Evolutionary conservation across 108 stramenopile species (phyloP), one percentile per base, ranked within the genome.

Genomic region (Nitzschia sp.): DNA sequence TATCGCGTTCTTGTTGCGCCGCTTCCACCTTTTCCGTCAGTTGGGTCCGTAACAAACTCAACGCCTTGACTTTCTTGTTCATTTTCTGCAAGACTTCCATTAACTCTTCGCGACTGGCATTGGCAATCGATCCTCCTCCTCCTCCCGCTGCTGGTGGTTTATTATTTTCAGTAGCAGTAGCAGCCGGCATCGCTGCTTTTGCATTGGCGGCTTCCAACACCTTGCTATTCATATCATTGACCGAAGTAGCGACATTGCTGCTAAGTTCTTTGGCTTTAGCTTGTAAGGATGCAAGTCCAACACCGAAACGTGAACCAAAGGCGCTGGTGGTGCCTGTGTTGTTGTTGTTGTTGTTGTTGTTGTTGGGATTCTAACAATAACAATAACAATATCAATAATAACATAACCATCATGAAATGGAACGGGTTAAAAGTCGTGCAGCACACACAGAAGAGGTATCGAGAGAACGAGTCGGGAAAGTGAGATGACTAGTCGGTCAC

Each of bases 51-150:
- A 78, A 47, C 1, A 55, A 61, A 32, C 78, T 66, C 13, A 90
- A 45, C 6, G 89, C 87, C 68, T 91, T 94, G 73, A 94, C 81
- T 46, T 87, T 79, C 63, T 88, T 82, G 76, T 88, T 90, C 87
- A 91, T 88, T 50, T 91, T 91, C 58, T 78, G 79, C 47, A 94
- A 79, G 9, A 91, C 80, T 47, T 88, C 88, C 23, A 94, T 50
- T 21, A 94, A 69, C 63, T 94, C 90, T 55, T 85, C 87, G 71
- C 88, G 91, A 65, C 41, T 55, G 2, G 69, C 76, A 21, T 38
- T 66, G 31, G 65, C 70, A 23, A 77, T 13, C 16, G 21, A 44
- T 34, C 33, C 25, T n/a, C n/a, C n/a, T 28, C 69, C 69, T 1
- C 47, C 29, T 6, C 30, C 15, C 6, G 47, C 19, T n/a, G 48